Evolutionary conservation across 177 flowering plant genomes (phyloP), one percentile per base, ranked within the genome.

Genomic region (Tripterygium wilfordii): DNA sequence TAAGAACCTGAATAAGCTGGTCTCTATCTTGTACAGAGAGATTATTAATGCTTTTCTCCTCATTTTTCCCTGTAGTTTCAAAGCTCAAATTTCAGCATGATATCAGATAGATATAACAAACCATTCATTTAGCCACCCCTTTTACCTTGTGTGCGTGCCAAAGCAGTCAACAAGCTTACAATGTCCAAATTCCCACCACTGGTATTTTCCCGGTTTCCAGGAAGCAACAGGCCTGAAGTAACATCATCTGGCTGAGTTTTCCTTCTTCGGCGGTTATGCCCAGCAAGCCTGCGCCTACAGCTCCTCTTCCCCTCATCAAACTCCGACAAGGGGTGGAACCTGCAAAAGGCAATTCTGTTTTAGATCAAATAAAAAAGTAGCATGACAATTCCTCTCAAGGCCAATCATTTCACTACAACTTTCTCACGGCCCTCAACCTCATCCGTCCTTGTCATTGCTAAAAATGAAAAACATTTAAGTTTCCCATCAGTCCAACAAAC

Each of bases 251-350:
- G 82, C 58, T 83, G 96, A 20, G 95, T 80, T 69, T 92, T 92
- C 72, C 98, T 74, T 47, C 98, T 80, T 16, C 98, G 61, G 42
- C 88, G 67, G 49, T 92, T 92, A 51, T 92, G 98, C 46, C 96
- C 98, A 14, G 96, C 96, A 58, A 92, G 87, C 47, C 98, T 77
- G 2, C 96, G 79, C 69, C 98, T 72, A 65, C 98, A 92, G 55
- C 98, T 92, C 61, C 98, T 65, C 68, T 92, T 92, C 8, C 98
- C 98, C 63, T 92, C 95, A 50, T 92, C 98, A 57, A 92, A 92
- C 57, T 92, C 98, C 0, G 78, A 61, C 28, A 92, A 94, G 0
- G 80, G 88, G 48, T 92, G 98, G 63, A 92, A 92, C 77, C 98
- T 88, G 69, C 28, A 55, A 21, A 5, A 3, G 8, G 10, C 9